Percentiles rank a stretch among this genome's conserved stretches.
Conservation (phyloP, 2,329 filamentous ascomycete genomes). For the Herpomyces periplanetae region DNA sequence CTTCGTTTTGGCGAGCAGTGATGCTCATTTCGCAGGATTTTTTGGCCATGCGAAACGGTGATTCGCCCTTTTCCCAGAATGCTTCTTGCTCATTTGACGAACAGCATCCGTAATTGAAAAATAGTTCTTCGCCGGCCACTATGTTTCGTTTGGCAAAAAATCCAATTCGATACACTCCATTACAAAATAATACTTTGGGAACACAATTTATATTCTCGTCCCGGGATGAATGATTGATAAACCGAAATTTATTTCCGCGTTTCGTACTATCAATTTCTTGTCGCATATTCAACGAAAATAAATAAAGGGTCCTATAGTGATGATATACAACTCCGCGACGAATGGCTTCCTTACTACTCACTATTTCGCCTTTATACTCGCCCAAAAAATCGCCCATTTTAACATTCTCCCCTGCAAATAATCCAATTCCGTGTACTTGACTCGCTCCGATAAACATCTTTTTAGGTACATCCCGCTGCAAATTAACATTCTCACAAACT, state of each 20-base stretch:
- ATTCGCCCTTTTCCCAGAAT: no score
- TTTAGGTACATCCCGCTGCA: slow-evolving; percentile 26
- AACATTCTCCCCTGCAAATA: slow-evolving; percentile 29
- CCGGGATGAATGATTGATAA: slow-evolving; percentile 34
- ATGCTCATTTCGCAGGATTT: no score
- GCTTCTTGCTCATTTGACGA: no score
- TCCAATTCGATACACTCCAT: slow-evolving; percentile 33
- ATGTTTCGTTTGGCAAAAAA: slow-evolving; percentile 27
- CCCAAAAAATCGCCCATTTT: slow-evolving; percentile 29
- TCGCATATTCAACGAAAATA: slow-evolving; percentile 14
- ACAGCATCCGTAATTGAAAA: slow-evolving; percentile 45
- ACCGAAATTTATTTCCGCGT: slow-evolving; percentile 40
- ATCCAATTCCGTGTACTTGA: slow-evolving; percentile 29
- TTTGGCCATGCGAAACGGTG: no score
- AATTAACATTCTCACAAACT: slow-evolving; percentile 26
- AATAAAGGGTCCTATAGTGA: slow-evolving; percentile 19
- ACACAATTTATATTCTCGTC: slow-evolving; percentile 17
- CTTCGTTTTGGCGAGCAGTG: no score
- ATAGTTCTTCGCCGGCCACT: slow-evolving; percentile 28
- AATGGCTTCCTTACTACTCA: slow-evolving; percentile 25
- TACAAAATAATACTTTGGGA: slow-evolving; percentile 27
- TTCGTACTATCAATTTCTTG: slow-evolving; percentile 27
- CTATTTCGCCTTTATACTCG: slow-evolving; percentile 41
- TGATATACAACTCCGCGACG: slow-evolving; percentile 24
- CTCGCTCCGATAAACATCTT: slow-evolving; percentile 27